Evolutionary conservation across 176 grass and related monocot genomes (phyloP), one percentile per base, ranked within the genome.

Genomic region (Phragmites australis): DNA sequence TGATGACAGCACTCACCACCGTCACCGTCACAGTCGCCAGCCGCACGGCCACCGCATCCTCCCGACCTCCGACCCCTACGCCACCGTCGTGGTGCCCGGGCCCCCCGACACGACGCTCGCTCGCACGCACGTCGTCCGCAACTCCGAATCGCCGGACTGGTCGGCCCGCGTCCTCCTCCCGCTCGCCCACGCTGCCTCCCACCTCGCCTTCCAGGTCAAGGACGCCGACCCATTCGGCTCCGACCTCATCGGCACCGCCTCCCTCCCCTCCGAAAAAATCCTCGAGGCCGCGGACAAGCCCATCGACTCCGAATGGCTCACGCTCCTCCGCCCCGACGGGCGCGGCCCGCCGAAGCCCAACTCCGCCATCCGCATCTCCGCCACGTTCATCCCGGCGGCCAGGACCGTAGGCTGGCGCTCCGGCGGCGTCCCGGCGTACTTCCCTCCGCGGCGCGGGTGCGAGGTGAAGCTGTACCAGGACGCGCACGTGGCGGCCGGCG

Each of bases 401-500:
- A 1, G 30, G 52, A 6, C 18, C 23, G 5, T 17, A 0, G 3
- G 3, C 4, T 73, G 70, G 45, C 76, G 59, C 23, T 15, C 68
- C 22, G 84, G 73, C 13, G 69, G 88, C 66, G 77, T 92, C 9
- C 81, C 61, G 5, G 72, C 91, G 0, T 92, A 92, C 62, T 97
- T 94, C 72, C 91, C 87, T 2, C 5, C 30, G 87, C 78, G 91
- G 60, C 73, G 77, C 0, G 94, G 89, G 9, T 93, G 94, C 69
- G 80, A 78, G 8, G 55, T 97, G 39, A 84, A 65, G 46, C 67
- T 97, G 60, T 97, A 94, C 85, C 94, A 97, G 71, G 94, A 97
- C 57, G 91, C 94, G 34, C 85, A 97, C 73, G 85, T 87, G 6
- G 46, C 14, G 30, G 56, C 18, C 15, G 72, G 34, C 43, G 94